These are phyloP conservation scores for Amauroascus verrucosus DNA, from an alignment of 2,329 filamentous ascomycete genomes.

Conservation along the genomic window DNA sequence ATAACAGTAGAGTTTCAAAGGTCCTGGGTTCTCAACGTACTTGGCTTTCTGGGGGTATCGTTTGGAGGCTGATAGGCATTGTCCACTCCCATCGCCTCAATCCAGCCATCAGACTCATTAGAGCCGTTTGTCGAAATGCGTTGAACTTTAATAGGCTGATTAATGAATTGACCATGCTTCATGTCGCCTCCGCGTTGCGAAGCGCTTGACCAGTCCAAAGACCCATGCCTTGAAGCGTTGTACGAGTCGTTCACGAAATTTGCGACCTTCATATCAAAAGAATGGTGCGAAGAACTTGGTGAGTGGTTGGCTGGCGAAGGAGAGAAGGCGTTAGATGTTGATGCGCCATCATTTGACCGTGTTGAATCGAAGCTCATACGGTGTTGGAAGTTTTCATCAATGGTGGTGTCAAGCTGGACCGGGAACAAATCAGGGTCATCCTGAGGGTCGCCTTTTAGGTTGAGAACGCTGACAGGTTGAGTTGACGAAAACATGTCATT, in stretches of 20 bases:
- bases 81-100: slow-evolving; percentile 88
- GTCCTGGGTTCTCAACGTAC: slow-evolving; percentile 32
- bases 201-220: slow-evolving; percentile 21
- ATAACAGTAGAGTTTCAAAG: background rate
- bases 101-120: slow-evolving; percentile 60
- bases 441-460: slow-evolving; percentile 35
- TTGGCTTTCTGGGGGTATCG: slow-evolving; percentile 58
- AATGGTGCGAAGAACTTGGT: slow-evolving; percentile 27
- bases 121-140: slow-evolving; percentile 19
- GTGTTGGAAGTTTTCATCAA: slow-evolving; percentile 24
- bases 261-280: slow-evolving; percentile 16
- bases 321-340: slow-evolving; percentile 29
- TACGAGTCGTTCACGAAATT: slow-evolving; percentile 19
- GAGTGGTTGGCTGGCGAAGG: slow-evolving; percentile 34
- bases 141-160: slow-evolving; percentile 26
- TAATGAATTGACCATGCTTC: slow-evolving; percentile 18
- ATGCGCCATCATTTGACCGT: slow-evolving; percentile 26
- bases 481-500: slow-evolving; percentile 41
- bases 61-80: slow-evolving; percentile 67
- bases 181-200: slow-evolving; percentile 18
- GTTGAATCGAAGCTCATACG: slow-evolving; percentile 25
- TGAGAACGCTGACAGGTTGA: slow-evolving; percentile 32
- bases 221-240: slow-evolving; percentile 20
- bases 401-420: slow-evolving; percentile 27
- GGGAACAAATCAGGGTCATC: slow-evolving; percentile 39